These are phyloP conservation scores for Fraxinus albicans DNA, from an alignment of 305 asterid genomes.

Conservation along the genomic window DNA sequence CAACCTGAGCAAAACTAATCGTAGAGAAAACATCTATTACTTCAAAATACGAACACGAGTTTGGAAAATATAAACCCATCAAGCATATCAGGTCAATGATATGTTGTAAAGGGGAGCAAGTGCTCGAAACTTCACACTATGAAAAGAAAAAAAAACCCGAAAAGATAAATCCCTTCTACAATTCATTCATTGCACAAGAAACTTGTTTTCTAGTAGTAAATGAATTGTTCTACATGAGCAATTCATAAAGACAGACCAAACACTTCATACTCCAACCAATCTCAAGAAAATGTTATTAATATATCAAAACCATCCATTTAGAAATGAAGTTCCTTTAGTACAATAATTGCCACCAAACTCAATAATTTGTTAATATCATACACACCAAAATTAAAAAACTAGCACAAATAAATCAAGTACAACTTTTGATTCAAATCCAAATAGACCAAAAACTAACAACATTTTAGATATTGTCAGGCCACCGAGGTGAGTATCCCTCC, in stretches of 20 bases:
- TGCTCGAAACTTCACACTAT: not conserved
- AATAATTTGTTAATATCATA: not conserved
- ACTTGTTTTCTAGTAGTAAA: not conserved
- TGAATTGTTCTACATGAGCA: not conserved
- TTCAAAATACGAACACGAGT: not conserved
- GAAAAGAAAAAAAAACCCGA: not conserved
- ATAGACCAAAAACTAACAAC: not conserved
- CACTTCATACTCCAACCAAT: not conserved
- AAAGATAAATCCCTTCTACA: not conserved
- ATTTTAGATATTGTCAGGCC: not conserved
- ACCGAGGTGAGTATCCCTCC: too few species aligned
- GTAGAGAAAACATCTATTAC: not conserved
- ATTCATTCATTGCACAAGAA: not conserved
- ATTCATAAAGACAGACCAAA: not conserved
- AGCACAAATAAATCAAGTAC: not conserved
- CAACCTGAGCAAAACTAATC: too few species aligned
- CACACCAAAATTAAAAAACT: not conserved
- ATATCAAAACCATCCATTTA: not conserved
- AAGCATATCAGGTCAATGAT: not conserved
- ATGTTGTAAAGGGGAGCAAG: not conserved
- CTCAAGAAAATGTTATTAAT: not conserved
- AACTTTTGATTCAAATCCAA: not conserved
- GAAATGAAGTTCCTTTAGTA: not conserved
- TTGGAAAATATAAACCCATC: not conserved
- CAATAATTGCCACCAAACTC: not conserved